Base-by-base conservation (phyloP, 2,329 filamentous ascomycete genomes). In the Colletotrichum falcatum region DNA sequence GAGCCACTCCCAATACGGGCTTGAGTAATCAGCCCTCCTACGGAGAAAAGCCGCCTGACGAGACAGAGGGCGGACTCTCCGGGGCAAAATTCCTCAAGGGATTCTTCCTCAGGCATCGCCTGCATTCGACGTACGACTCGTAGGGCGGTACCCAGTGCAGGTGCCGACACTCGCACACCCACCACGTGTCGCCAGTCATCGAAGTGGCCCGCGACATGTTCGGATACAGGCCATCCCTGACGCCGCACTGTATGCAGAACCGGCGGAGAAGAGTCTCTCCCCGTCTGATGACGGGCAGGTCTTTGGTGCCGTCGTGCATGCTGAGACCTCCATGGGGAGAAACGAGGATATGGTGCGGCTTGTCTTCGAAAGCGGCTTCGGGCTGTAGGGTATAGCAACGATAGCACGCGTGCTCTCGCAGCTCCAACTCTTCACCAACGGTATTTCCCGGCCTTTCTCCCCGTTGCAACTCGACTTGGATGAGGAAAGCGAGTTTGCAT, bases 201-300 rank as follows among this genome's bases (percentile, higher is more conserved):
- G 82, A 83, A 12, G 77, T 79, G 26, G 83, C 72, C 46, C 78
- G 78, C 73, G 82, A 81, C 42, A 77, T 79, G 1, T 81, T 78
- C 3, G 74, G 77, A 61, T 83, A 80, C 9, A 83, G 74, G 2
- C 81, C 81, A 28, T 77, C 72, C 30, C 75, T 74, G 55, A 83
- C 78, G n/a, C 82, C 82, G 55, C 82, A 83, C 26, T 79, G 80
- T 61, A 83, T 80, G 72, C 82, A 83, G 72, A 82, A 83, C 28
- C 82, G 78, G 9, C 82, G 79, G 9, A 83, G 75, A 14, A 61
- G 76, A 14, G 35, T 8, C 2, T 33, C 46, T 72, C 26, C 58
- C 26, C 81, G 79, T n/a, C 54, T 59, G 23, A 44, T 12, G 3
- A 2, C 35, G 16, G 26, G 33, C 16, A 42, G 37, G 9, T 61